Conservation (phyloP, 2,329 filamentous ascomycete species). For the Knoxdaviesia capensis region DNA sequence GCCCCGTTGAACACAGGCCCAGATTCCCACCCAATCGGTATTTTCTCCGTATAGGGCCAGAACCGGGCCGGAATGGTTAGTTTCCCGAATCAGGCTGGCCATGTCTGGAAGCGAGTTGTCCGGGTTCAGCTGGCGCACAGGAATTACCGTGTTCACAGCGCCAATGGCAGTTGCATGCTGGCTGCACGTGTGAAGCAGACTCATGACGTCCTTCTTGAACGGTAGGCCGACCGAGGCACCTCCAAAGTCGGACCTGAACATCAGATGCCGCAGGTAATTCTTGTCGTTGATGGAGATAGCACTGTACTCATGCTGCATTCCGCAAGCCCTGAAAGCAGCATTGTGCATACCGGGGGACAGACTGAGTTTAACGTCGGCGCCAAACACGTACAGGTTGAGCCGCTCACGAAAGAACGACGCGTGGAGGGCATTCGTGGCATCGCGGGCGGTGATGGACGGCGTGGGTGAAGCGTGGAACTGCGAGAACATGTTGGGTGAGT, state of each 20-base stretch:
- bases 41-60: constrained; percentile 59
- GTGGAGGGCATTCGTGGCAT: constrained; percentile 46
- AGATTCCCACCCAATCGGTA: constrained; percentile 64
- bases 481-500: too few relatives aligned
- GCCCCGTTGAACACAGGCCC: constrained; percentile 50
- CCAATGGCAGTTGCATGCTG: constrained; percentile 56
- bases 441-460: constrained; percentile 31
- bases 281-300: constrained; percentile 42
- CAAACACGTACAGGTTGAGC: constrained; percentile 55
- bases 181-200: constrained; percentile 47
- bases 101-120: constrained; percentile 34
- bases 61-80: constrained; percentile 44
- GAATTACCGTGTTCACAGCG: constrained; percentile 57
- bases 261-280: constrained; percentile 40
- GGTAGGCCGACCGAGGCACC: constrained; percentile 53
- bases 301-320: constrained; percentile 48
- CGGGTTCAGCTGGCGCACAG: constrained; percentile 38
- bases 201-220: constrained; percentile 56
- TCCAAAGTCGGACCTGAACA: constrained; percentile 47
- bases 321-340: constrained; percentile 43
- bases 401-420: constrained; percentile 45
- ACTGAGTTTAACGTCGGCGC: constrained; percentile 52
- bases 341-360: constrained; percentile 64
- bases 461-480: not conserved
- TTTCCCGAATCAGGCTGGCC: constrained; percentile 7